Percentiles rank a stretch among this genome's conserved stretches.
phyloP scores from a whole-genome alignment of 768 basidiomycete genomes.

The Tephrocybe sp. region DNA sequence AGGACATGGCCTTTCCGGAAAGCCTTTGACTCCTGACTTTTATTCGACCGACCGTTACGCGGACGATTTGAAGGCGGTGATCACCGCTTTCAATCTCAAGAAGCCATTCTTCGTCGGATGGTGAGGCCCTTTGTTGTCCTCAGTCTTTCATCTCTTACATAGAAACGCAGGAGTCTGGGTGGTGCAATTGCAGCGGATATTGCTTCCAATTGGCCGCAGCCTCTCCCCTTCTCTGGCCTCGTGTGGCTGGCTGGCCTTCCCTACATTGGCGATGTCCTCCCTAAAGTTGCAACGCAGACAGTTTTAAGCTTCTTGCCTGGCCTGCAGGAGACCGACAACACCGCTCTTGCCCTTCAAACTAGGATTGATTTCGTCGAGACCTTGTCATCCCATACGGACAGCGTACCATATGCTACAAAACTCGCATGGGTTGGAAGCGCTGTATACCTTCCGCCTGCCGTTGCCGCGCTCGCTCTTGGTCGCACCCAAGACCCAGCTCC shows the following conservation, averaged over 20 bases:
- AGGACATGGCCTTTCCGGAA: constrained; percentile 33
- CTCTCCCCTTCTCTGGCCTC: constrained; percentile 27
- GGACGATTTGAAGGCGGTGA: constrained; percentile 30
- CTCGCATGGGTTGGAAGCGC: constrained; percentile 23
- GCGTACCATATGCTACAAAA: constrained; percentile 22
- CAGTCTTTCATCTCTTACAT: neutral
- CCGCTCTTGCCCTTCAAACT: constrained; percentile 16
- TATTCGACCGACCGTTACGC: constrained; percentile 28
- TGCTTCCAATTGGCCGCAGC: constrained; percentile 20
- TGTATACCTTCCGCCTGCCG: constrained; percentile 17
- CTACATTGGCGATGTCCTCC: constrained; percentile 20
- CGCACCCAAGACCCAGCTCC: constrained; percentile 25
- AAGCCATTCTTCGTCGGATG: constrained; percentile 32
- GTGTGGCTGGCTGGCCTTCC: constrained; percentile 26
- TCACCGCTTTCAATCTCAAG: constrained; percentile 25
- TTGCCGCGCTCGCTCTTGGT: constrained; percentile 17
- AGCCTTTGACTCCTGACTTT: constrained; percentile 23
- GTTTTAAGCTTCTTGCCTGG: constrained; percentile 19
- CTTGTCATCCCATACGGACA: constrained; percentile 24
- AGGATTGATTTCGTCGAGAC: constrained; percentile 25
- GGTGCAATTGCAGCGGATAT: constrained; percentile 28
- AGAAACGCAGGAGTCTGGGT: constrained; percentile 6
- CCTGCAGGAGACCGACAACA: constrained; percentile 21
- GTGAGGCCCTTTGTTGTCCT: constrained; percentile 16
- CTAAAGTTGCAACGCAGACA: constrained; percentile 20